These are phyloP conservation scores for Fusarium brachygibbosum DNA, from an alignment of 2,329 filamentous ascomycete species.

Conservation along the genomic window DNA sequence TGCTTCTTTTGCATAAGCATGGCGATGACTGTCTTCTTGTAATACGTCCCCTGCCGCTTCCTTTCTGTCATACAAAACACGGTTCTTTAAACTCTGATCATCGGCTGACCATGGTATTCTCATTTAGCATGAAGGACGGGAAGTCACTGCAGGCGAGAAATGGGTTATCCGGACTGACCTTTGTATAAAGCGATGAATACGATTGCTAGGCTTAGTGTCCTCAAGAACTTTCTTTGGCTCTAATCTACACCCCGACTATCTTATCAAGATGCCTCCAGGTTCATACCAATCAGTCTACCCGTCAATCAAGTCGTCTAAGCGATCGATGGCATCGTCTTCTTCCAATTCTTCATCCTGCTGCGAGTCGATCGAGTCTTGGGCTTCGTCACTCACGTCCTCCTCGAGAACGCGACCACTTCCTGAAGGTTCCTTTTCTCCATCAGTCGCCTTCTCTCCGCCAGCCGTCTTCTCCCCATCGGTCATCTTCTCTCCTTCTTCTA, in stretches of 20 bases:
- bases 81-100: background rate
- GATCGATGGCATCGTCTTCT: conserved; percentile 42
- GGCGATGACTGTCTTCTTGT: conserved; percentile 88
- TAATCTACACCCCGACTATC: background rate
- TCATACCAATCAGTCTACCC: background rate
- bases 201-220: conserved; percentile 6
- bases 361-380: background rate
- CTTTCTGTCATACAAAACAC: background rate
- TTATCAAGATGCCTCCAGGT: background rate
- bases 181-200: conserved; percentile 68
- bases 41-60: conserved; percentile 49
- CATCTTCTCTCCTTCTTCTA: background rate
- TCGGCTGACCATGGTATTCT: conserved; percentile 16
- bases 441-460: background rate
- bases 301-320: conserved; percentile 34
- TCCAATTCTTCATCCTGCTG: conserved; percentile 3
- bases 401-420: background rate
- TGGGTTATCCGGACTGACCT: conserved; percentile 92
- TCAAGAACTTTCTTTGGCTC: conserved; percentile 2
- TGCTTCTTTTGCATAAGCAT: conserved; percentile 88
- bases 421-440: background rate
- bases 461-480: background rate
- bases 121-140: conserved; percentile 80
- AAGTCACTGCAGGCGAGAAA: conserved; percentile 86
- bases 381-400: background rate